Percentiles rank a stretch among this genome's conserved stretches.
Evolutionary conservation across 441 rosid genomes (phyloP).

Genomic region (Arabidopsis hybrid): DNA sequence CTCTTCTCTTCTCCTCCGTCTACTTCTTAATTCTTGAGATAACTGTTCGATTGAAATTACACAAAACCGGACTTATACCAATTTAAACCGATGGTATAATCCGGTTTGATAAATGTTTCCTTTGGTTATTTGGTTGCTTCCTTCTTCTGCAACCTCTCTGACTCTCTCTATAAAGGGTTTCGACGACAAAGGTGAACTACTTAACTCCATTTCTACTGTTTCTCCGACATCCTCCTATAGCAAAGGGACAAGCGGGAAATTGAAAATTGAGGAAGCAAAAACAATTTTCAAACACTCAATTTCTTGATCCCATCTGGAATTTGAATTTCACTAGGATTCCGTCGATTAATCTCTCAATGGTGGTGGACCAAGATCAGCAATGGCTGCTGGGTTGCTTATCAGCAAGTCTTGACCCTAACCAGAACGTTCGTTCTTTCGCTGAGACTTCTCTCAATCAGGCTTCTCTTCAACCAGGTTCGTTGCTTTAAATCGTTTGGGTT

Average conservation of each 20-base stretch:
- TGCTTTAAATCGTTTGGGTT: neutral
- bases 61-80: slow-evolving; percentile 16
- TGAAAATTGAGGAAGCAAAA: slow-evolving; percentile 12
- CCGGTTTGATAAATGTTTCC: slow-evolving; percentile 36
- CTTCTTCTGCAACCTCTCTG: slow-evolving; percentile 31
- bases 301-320: neutral
- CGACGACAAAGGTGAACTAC: slow-evolving; percentile 11
- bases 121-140: slow-evolving; percentile 21
- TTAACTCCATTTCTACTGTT: slow-evolving; percentile 21
- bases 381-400: slow-evolving; percentile 91
- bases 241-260: slow-evolving; percentile 38
- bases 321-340: neutral
- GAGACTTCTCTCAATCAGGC: slow-evolving; percentile 91
- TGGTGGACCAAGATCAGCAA: slow-evolving; percentile 84
- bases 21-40: slow-evolving; percentile 6
- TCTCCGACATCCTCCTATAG: slow-evolving; percentile 19
- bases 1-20: slow-evolving; percentile 30
- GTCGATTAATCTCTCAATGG: slow-evolving; percentile 20
- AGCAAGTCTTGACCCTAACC: slow-evolving; percentile 89
- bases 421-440: slow-evolving; percentile 84
- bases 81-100: slow-evolving; percentile 11
- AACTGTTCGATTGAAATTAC: neutral
- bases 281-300: neutral
- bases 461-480: slow-evolving; percentile 87
- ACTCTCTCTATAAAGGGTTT: slow-evolving; percentile 31